A percentile compares a stretch with the other conserved stretches of the same genome.
Conservation (phyloP, 768 basidiomycete species). For the Cystofilobasidium capitatum region DNA sequence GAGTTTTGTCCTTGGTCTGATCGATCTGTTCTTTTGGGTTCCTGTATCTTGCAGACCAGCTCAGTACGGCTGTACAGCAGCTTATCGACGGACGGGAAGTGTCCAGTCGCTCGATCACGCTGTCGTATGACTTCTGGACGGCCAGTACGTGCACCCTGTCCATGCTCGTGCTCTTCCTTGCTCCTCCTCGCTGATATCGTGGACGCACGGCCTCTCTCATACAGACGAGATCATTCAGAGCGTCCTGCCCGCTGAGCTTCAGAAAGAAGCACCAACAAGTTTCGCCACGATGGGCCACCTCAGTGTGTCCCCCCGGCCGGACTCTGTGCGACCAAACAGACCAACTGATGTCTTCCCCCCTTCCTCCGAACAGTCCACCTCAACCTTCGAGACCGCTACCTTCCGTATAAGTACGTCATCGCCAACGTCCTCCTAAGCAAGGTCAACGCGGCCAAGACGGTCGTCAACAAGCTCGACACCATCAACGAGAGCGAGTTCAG, state of each 20-base stretch:
- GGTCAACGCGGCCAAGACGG: conserved; percentile 73
- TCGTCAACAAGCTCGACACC: conserved; percentile 85
- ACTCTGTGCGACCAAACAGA: background rate
- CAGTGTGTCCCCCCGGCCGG: conserved; percentile 46
- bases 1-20: too few relatives aligned
- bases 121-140: conserved; percentile 83
- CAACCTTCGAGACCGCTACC: conserved; percentile 79
- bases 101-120: conserved; percentile 51
- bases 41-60: background rate
- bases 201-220: background rate
- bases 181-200: background rate
- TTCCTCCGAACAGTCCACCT: conserved; percentile 57
- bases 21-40: conserved; percentile 6
- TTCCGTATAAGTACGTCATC: conserved; percentile 82
- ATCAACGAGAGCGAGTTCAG: conserved; percentile 72
- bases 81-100: conserved; percentile 56
- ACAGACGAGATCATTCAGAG: conserved; percentile 61
- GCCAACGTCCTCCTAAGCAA: conserved; percentile 91
- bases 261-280: conserved; percentile 69
- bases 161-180: conserved; percentile 3
- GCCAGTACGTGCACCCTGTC: conserved; percentile 52
- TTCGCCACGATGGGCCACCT: conserved; percentile 87
- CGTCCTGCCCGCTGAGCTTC: conserved; percentile 67
- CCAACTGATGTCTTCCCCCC: background rate
- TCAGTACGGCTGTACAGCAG: conserved; percentile 32